These are phyloP conservation scores for Myriosclerotinia curreyana DNA, from an alignment of 2,329 filamentous ascomycete species.

Conservation along the genomic window DNA sequence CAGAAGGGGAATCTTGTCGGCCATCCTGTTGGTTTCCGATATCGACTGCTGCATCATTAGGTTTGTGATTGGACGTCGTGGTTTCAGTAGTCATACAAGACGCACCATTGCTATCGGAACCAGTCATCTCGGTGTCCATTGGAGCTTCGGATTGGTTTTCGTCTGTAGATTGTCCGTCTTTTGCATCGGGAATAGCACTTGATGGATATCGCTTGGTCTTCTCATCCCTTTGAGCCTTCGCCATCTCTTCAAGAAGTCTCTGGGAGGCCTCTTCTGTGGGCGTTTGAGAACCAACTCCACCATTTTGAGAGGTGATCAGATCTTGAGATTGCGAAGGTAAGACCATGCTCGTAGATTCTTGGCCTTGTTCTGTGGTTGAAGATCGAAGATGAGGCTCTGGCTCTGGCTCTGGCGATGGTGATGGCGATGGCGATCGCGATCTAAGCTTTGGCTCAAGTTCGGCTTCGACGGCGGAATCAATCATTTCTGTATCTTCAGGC, in stretches of 20 bases:
- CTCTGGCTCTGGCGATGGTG: too few relatives aligned
- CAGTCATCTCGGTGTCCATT: background rate
- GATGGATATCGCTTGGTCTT: constrained; percentile 1
- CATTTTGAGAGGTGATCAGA: background rate
- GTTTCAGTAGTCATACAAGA: background rate
- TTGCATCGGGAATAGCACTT: background rate
- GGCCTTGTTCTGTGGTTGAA: background rate
- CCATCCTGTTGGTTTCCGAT: constrained; percentile 10
- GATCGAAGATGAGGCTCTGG: background rate
- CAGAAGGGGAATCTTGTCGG: background rate
- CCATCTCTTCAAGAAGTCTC: background rate
- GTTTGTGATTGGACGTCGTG: background rate
- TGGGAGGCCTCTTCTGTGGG: background rate
- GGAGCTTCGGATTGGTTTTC: too few relatives aligned
- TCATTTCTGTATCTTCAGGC: constrained; percentile 7
- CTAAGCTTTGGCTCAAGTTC: background rate
- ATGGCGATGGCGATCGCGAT: background rate
- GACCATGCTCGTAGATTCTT: background rate
- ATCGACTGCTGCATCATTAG: background rate
- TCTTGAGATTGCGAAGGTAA: background rate
- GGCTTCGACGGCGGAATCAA: background rate
- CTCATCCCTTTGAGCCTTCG: background rate
- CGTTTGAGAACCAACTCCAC: background rate
- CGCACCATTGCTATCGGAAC: background rate
- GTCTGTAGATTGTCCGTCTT: background rate